These are phyloP conservation scores for Calendula officinalis DNA, from an alignment of 129 eudicot species.

Conservation along the genomic window DNA sequence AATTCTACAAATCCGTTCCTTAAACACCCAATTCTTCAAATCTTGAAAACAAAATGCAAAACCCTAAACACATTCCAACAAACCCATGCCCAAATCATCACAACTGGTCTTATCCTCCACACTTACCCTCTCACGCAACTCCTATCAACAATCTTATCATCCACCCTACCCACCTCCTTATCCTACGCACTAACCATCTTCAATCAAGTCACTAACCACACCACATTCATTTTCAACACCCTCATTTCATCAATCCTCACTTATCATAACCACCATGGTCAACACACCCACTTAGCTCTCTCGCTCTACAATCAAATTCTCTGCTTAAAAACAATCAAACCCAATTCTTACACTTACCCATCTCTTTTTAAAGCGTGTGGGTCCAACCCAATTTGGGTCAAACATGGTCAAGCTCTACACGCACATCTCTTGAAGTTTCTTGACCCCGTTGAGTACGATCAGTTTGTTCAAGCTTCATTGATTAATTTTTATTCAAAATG, in stretches of 20 bases:
- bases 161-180: slow-evolving; percentile 44
- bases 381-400: slow-evolving; percentile 42
- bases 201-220: slow-evolving; percentile 40
- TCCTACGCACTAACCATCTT: slow-evolving; percentile 55
- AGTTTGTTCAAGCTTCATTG: slow-evolving; percentile 69
- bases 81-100: slow-evolving; percentile 62
- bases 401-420: slow-evolving; percentile 57
- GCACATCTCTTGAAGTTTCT: slow-evolving; percentile 61
- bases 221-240: slow-evolving; percentile 60
- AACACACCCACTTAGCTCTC: slow-evolving; percentile 35
- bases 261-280: slow-evolving; percentile 23
- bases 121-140: slow-evolving; percentile 67
- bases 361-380: slow-evolving; percentile 71
- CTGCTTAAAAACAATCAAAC: slow-evolving; percentile 27
- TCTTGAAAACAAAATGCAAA: slow-evolving; percentile 54
- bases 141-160: slow-evolving; percentile 44
- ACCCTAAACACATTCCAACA: slow-evolving; percentile 43
- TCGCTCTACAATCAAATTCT: slow-evolving; percentile 46
- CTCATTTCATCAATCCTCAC: slow-evolving; percentile 55
- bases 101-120: slow-evolving; percentile 59
- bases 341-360: slow-evolving; percentile 71
- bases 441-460: slow-evolving; percentile 37
- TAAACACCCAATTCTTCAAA: slow-evolving; percentile 48
- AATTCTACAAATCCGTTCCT: slow-evolving; percentile 35
- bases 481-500: slow-evolving; percentile 58